These are phyloP conservation scores for Phalaenopsis hybrid DNA, from an alignment of 116 monocot species.

Conservation along the genomic window DNA sequence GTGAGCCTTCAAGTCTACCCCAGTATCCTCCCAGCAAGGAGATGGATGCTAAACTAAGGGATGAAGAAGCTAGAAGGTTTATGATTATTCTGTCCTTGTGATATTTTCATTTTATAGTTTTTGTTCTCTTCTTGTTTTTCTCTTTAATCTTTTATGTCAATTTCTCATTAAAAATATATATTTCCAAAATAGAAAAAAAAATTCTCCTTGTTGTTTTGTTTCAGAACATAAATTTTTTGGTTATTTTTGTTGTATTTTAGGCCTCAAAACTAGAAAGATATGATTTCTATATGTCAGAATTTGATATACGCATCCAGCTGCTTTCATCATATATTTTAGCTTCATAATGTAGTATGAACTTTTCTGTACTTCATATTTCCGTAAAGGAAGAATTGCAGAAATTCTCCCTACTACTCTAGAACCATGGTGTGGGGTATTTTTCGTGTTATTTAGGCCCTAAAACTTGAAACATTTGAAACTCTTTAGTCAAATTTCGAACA, in stretches of 20 bases:
- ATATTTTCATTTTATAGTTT: conserved; percentile 10
- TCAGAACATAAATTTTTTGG: background rate
- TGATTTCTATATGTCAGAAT: background rate
- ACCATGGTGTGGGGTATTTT: background rate
- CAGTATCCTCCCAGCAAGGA: conserved; percentile 36
- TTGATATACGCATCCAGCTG: background rate
- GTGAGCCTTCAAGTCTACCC: conserved; percentile 30
- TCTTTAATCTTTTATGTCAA: background rate
- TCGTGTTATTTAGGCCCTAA: background rate
- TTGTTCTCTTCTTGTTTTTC: background rate
- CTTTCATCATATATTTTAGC: background rate
- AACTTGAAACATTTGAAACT: conserved; percentile 1
- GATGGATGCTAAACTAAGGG: conserved; percentile 33
- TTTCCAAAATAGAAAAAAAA: background rate
- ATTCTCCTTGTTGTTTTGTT: background rate
- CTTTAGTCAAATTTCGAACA: background rate
- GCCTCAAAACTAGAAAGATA: background rate
- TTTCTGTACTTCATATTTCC: background rate
- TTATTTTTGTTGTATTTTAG: background rate
- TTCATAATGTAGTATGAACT: background rate
- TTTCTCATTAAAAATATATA: background rate
- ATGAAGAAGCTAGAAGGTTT: conserved; percentile 34
- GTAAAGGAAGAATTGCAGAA: background rate
- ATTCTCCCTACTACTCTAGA: background rate
- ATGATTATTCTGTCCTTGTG: background rate